These are phyloP conservation scores for Chalaropsis thielavioides DNA, from an alignment of 2,329 filamentous ascomycete genomes.

Conservation along the genomic window DNA sequence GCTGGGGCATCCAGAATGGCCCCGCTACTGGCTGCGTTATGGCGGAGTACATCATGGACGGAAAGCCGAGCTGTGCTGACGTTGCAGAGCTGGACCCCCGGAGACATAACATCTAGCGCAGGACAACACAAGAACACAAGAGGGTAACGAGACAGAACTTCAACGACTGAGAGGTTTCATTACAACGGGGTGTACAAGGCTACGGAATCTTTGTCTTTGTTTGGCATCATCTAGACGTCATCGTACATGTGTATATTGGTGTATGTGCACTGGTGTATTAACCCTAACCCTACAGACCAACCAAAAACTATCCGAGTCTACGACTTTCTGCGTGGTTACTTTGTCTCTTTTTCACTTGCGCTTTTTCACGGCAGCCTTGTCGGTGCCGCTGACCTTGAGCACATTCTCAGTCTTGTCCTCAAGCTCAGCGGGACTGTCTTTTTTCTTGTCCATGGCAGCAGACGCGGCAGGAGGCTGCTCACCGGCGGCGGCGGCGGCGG, in stretches of 20 bases:
- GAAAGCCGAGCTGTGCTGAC: constrained; percentile 51
- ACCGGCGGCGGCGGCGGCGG: constrained; percentile 10
- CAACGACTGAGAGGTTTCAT: too few species aligned
- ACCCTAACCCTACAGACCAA: not conserved
- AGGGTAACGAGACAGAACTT: too few species aligned
- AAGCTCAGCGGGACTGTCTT: constrained; percentile 28
- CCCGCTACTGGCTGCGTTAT: constrained; percentile 74
- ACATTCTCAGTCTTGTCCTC: constrained; percentile 27
- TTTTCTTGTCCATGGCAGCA: constrained; percentile 21
- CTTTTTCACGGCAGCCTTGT: constrained; percentile 33
- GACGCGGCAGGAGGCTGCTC: constrained; percentile 26
- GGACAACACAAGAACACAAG: not conserved
- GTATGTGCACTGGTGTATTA: not conserved
- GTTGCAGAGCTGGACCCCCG: constrained; percentile 53
- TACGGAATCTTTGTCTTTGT: too few species aligned
- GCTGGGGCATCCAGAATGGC: constrained; percentile 96
- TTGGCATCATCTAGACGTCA: too few species aligned
- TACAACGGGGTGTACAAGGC: too few species aligned
- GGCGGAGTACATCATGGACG: constrained; percentile 66
- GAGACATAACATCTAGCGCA: constrained; percentile 30
- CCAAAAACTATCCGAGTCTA: too few species aligned
- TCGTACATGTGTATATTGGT: not conserved
- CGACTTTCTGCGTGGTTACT: too few species aligned
- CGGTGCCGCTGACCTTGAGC: constrained; percentile 35
- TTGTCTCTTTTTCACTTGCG: constrained; percentile 25